These are phyloP conservation scores for Globisporangium radiosum DNA, from an alignment of 352 stramenopile species.

Conservation along the genomic window DNA sequence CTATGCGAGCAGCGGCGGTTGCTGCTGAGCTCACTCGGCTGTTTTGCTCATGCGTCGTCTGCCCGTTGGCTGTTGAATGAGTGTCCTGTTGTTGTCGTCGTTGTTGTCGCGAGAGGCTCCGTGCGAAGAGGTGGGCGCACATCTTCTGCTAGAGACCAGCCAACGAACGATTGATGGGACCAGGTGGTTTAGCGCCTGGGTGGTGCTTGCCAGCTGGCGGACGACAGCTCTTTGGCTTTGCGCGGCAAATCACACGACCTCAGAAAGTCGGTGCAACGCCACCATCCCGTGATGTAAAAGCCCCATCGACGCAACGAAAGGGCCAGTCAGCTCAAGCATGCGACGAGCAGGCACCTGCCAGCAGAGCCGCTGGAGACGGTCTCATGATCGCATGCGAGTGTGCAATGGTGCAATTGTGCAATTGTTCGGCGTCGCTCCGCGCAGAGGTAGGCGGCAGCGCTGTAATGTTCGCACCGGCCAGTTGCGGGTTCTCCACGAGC, in stretches of 20 bases:
- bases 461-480: not conserved
- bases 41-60: not conserved
- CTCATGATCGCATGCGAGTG: not conserved
- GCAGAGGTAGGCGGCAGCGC: not conserved
- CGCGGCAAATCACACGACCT: not conserved
- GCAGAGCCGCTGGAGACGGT: not conserved
- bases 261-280: not conserved
- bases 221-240: not conserved
- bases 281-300: not conserved
- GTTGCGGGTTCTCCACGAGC: too few relatives aligned
- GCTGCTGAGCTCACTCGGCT: not conserved
- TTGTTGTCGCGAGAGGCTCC: not conserved
- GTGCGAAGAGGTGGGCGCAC: not conserved
- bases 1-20: not conserved
- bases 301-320: too few relatives aligned
- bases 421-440: not conserved
- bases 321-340: too few relatives aligned
- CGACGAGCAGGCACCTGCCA: not conserved
- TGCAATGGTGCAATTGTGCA: not conserved
- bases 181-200: not conserved
- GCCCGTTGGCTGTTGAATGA: not conserved
- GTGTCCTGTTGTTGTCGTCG: not conserved
- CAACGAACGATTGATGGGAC: not conserved
- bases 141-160: not conserved
- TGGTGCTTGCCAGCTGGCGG: not conserved